Conservation (phyloP, 2,329 filamentous ascomycete genomes). For the Fusarium aywerte region DNA sequence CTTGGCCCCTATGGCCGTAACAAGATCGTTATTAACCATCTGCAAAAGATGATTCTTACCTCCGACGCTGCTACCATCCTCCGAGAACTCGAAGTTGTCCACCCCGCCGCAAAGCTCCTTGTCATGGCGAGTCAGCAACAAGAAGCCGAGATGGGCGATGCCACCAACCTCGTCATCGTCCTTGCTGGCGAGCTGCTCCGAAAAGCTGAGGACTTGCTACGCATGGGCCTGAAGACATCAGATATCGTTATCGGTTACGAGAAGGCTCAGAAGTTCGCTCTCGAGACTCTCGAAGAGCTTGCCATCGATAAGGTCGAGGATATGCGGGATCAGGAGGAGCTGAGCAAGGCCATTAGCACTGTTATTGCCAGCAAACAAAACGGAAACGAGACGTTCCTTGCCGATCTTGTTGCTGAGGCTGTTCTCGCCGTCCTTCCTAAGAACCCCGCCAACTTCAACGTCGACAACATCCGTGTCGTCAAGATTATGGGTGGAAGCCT, state of each 20-base stretch:
- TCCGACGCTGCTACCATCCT: slow-evolving; percentile 98
- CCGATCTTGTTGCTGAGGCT: slow-evolving; percentile 85
- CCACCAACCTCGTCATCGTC: slow-evolving; percentile 96
- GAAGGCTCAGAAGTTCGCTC: slow-evolving; percentile 88
- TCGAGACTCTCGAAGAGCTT: slow-evolving; percentile 87
- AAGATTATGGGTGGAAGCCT: slow-evolving; percentile 99
- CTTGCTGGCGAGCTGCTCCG: slow-evolving; percentile 93
- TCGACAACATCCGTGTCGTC: slow-evolving; percentile 98
- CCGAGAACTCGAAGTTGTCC: slow-evolving; percentile 96
- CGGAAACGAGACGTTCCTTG: slow-evolving; percentile 89
- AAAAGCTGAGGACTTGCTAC: slow-evolving; percentile 95
- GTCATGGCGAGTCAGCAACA: slow-evolving; percentile 99
- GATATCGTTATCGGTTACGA: slow-evolving; percentile 97
- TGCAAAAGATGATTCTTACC: slow-evolving; percentile 99
- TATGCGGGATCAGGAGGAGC: slow-evolving; percentile 80
- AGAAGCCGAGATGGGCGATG: slow-evolving; percentile 98
- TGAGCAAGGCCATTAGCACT: slow-evolving; percentile 94
- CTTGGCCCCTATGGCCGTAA: slow-evolving; percentile 97
- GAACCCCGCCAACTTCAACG: slow-evolving; percentile 95
- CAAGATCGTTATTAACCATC: slow-evolving; percentile 99
- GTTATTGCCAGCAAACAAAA: slow-evolving; percentile 97
- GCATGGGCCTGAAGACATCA: slow-evolving; percentile 98
- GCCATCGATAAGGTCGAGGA: slow-evolving; percentile 91
- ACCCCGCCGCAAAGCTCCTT: slow-evolving; percentile 95
- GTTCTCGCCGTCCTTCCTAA: slow-evolving; percentile 91